Evolutionary conservation across 345 rosid species (phyloP).

Genomic region (Gossypium rotundifolium): DNA sequence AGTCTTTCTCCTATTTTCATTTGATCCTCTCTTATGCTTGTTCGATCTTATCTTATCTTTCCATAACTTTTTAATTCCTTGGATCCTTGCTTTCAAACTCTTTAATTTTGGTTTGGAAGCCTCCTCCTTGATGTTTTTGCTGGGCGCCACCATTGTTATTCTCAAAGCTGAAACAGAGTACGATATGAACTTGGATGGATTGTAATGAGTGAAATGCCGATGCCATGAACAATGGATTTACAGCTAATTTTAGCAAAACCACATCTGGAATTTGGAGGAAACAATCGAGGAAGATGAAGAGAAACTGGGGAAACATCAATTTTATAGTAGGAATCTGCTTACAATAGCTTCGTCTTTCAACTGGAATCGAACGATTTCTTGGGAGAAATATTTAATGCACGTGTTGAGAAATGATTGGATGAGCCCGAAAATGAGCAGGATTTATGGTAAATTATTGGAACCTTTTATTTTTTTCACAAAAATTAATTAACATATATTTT

Average conservation of each 20-base stretch:
- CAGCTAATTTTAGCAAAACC: background rate
- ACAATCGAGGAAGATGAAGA: background rate
- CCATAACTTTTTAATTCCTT: background rate
- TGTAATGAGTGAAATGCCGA: background rate
- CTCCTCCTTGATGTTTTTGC: background rate
- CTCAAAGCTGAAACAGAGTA: background rate
- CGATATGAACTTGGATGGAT: background rate
- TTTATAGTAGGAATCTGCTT: background rate
- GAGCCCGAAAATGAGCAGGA: too few species aligned
- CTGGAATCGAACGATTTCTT: too few species aligned
- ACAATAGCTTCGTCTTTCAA: too few species aligned
- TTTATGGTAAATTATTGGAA: too few species aligned
- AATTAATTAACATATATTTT: too few species aligned
- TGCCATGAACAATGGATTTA: background rate
- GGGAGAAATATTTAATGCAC: too few species aligned
- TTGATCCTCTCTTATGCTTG: background rate
- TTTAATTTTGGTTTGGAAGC: background rate
- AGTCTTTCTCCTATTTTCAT: background rate
- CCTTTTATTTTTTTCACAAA: too few species aligned
- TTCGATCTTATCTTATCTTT: background rate
- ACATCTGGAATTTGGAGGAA: background rate
- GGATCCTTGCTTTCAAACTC: background rate
- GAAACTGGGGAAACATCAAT: background rate
- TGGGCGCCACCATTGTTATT: background rate
- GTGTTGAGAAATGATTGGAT: too few species aligned